Evolutionary conservation across 768 basidiomycete genomes (phyloP), one percentile per base, ranked within the genome.

Genomic region (Hygrophoropsis aurantiaca): DNA sequence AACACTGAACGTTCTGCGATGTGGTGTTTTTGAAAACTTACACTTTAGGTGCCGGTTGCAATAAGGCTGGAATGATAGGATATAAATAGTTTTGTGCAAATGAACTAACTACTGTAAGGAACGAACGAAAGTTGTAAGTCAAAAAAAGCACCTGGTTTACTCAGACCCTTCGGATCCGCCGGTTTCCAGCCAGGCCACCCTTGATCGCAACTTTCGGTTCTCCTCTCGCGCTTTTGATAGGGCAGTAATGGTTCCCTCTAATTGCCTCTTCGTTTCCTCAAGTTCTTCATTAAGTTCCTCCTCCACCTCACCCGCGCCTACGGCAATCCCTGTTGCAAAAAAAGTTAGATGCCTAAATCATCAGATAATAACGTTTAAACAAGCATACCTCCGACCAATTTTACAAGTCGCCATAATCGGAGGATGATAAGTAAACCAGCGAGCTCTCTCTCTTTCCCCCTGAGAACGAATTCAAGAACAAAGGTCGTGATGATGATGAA

Each of bases 401-500:
- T 89, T 20, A 91, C 78, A 25, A 92, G 69, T 20, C 90, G 75
- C 90, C 90, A 90, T 11, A 92, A 63, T 64, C 90, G 89, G 23
- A 92, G 69, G 16, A 86, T 68, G 34, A 92, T 74, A 26, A 92
- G 76, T 20, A 92, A 66, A 5, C 75, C 78, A 1, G 82, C 85
- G 18, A 91, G 74, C 57, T 92, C 87, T 49, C 80, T 69, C 58
- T 87, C 85, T 43, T 68, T 74, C 2, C 90, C 89, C 56, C 74
- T 77, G 11, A 92, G 69, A 8, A 77, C 73, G 6, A 85, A 72
- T 61, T 92, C 90, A 25, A 91, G 74, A 5, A 82, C 65, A 60
- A 91, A 89, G 1, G 89, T 91, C 6, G 77, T 75, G 49, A 89
- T 15, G 57, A 92, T 83, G 50, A 92, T 75, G 34, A 76, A 40